Evolutionary conservation across 331 rosid species (phyloP), one percentile per base, ranked within the genome.

Genomic region (Cydonia oblonga): DNA sequence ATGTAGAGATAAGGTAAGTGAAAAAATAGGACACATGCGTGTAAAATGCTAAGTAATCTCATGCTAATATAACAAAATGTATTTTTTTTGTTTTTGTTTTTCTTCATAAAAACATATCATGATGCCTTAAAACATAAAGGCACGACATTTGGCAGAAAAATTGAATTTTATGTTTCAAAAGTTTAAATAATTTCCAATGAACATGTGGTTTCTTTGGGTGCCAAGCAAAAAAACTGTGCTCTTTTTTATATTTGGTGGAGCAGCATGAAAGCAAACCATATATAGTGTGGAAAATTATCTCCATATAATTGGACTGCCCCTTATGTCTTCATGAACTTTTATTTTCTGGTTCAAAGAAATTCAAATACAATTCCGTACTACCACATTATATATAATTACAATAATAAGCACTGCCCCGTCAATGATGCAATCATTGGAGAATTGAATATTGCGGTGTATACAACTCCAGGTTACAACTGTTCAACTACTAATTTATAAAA

Each of bases 381-480:
- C 49, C 16, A 12, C 49, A 13, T 42, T 13, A 42, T 42, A 42
- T 42, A 42, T 42, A 42, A 28, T 10, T 7, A 25, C 22, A 32
- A 14, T 38, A 65, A 69, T 26, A 75, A 73, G 70, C 64, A 24
- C 32, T 38, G 58, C 70, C 20, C 49, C 73, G 59, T 72, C 67
- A 49, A 11, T 25, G 35, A 78, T 62, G 79, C 74, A 76, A 86
- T 88, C 78, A 86, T 88, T 78, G 49, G 78, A 69, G 33, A 51
- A 79, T 64, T 63, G 76, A 79, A 75, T 79, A 68, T 46, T 77
- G 63, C 73, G 83, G 53, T 69, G 23, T 60, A 38, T 60, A 75
- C 68, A 32, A 54, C 72, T 77, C 79, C 75, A 74, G 74, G 30
- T 65, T 69, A 76, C 86, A 87, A 76, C 87, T 77, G 75, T 78